Base-by-base conservation (phyloP, 768 basidiomycete species). In the Galerina sulciceps region DNA sequence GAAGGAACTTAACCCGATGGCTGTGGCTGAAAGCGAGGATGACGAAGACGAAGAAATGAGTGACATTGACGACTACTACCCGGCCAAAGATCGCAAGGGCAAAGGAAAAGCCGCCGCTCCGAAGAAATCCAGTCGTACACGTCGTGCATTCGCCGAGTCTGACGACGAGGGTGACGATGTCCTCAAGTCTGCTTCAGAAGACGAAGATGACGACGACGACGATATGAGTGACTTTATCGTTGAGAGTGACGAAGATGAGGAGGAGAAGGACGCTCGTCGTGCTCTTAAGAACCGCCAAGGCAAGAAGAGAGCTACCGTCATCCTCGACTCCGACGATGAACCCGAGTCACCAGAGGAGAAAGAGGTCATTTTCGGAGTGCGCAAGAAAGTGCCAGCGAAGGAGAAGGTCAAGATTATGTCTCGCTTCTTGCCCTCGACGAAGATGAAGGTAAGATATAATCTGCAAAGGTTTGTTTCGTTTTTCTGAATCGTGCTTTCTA, bases 381-480 rank as follows among this genome's bases (percentile, higher is more conserved):
- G 58, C 18, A 69, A 68, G 58, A 71, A 72, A 48, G 68, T 52
- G 15, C 52, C 65, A 34, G 43, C 71, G 8, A 61, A 67, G 36
- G 77, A 74, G 42, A 70, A 72, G 6, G 69, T 84, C 57, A 77
- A 79, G 62, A 59, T 77, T 11, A 78, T 85, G 74, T 77, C 85
- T 14, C 74, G 78, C 34, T 87, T 89, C 71, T 65, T 87, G 37
- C 87, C 88, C 0, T 88, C 88, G 4, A 88, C 87, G 2, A 91
- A 91, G 79, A 88, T 90, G 88, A 86, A 86, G 76, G 86, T 86
- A 58, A 36, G 76, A n/a, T 31, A n/a, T 42, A 23, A 14, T 13
- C 38, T 4, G 17, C 55, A 6, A 15, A 37, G 59, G 22, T 54
- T 34, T 41, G 10, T 23, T 51, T 50, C 35, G 3, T 22, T 36